These are phyloP conservation scores for Ceratobasidium sp. DNA, from an alignment of 1,284 basidiomycete genomes.

Conservation along the genomic window DNA sequence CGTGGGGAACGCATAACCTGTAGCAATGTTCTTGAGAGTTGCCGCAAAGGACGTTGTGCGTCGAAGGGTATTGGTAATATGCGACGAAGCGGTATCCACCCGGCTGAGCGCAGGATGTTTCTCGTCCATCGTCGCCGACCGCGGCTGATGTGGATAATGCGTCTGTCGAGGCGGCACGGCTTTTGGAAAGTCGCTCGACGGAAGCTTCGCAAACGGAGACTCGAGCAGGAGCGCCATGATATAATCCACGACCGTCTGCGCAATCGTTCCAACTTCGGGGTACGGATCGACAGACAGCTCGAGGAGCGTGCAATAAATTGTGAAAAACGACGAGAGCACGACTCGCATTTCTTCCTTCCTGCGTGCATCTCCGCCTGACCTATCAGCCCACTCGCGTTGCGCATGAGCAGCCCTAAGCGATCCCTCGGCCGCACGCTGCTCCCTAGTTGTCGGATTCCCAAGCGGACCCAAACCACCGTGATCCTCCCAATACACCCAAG, in stretches of 20 bases:
- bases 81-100: constrained; percentile 33
- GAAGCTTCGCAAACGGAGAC: constrained; percentile 84
- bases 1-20: constrained; percentile 74
- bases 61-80: constrained; percentile 66
- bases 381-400: constrained; percentile 51
- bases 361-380: constrained; percentile 47
- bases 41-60: constrained; percentile 89
- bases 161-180: constrained; percentile 37
- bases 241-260: constrained; percentile 93
- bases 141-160: constrained; percentile 43
- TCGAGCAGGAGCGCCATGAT: constrained; percentile 90
- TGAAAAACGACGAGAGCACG: constrained; percentile 90
- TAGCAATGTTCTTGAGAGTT: constrained; percentile 82
- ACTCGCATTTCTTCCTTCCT: constrained; percentile 85
- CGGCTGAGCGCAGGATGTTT: constrained; percentile 64
- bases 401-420: constrained; percentile 58
- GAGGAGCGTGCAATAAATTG: constrained; percentile 90
- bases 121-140: constrained; percentile 49
- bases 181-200: constrained; percentile 57
- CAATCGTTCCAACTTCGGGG: constrained; percentile 91
- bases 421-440: constrained; percentile 64
- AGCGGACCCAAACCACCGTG: constrained; percentile 59
- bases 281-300: constrained; percentile 95
- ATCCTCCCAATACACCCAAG: constrained; percentile 96
- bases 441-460: constrained; percentile 47